Percentiles rank a stretch among this genome's conserved stretches.
Conservation (phyloP, 805 yeast genomes). For the Nematodospora valgi region DNA sequence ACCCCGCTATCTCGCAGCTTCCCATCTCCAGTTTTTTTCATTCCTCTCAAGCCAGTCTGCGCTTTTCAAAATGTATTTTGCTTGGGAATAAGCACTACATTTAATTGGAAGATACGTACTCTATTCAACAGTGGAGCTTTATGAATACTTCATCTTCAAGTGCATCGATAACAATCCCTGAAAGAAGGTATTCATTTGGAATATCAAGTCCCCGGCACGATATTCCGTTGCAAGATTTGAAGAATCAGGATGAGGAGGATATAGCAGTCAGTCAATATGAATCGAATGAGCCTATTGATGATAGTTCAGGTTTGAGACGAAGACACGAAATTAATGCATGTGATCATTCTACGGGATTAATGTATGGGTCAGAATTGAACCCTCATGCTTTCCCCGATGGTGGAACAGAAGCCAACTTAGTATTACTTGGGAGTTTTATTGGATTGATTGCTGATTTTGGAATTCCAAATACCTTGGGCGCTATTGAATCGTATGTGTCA, state of each 20-base stretch:
- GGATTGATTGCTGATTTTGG: constrained; percentile 28
- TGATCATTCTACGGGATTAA: constrained; percentile 8
- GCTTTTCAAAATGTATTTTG: too few relatives aligned
- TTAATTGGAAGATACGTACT: too few relatives aligned
- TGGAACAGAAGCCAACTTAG: constrained; percentile 22
- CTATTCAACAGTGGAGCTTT: too few relatives aligned
- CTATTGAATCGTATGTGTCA: constrained; percentile 24
- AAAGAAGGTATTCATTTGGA: too few relatives aligned
- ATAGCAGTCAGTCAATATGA: constrained; percentile 5
- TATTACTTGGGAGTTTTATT: constrained; percentile 23
- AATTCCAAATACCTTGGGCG: constrained; percentile 27
- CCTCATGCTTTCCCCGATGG: constrained; percentile 28
- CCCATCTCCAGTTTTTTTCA: too few relatives aligned
- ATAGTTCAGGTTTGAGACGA: not conserved
- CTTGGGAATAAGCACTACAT: too few relatives aligned
- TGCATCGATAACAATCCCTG: too few relatives aligned
- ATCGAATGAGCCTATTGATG: constrained; percentile 1
- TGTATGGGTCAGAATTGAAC: constrained; percentile 19
- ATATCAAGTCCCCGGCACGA: too few relatives aligned
- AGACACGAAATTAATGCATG: not conserved
- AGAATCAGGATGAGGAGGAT: not conserved
- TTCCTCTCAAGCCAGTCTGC: too few relatives aligned
- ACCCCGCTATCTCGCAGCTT: too few relatives aligned
- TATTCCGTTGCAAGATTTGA: too few relatives aligned
- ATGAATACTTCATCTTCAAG: too few relatives aligned